Evolutionary conservation across 2,329 filamentous ascomycete species (phyloP).

Genomic region (Pseudocercospora cruenta): DNA sequence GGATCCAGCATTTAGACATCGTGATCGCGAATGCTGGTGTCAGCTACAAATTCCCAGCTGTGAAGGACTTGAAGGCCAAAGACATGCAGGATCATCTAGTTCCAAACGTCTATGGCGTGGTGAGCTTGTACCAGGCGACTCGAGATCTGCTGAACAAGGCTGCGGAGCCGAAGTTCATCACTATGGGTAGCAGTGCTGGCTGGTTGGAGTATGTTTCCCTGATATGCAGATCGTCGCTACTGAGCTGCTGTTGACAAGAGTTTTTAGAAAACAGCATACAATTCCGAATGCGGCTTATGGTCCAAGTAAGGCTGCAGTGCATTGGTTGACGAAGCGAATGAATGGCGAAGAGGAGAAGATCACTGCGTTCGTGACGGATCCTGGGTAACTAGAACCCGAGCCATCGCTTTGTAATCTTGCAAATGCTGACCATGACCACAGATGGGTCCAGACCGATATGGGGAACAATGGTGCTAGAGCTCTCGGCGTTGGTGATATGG

Average conservation of each 20-base stretch:
- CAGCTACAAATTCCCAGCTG: conserved; percentile 19
- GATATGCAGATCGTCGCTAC: not conserved
- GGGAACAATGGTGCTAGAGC: conserved; percentile 43
- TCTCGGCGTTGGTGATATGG: conserved; percentile 37
- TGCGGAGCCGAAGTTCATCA: conserved; percentile 43
- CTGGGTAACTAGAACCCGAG: conserved; percentile 22
- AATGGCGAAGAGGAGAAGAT: conserved; percentile 41
- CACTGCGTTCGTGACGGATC: conserved; percentile 34
- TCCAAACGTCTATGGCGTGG: conserved; percentile 42
- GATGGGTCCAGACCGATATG: conserved; percentile 50
- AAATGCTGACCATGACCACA: not conserved
- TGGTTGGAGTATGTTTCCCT: conserved; percentile 6
- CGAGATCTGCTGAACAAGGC: conserved; percentile 42
- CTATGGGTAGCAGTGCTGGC: conserved; percentile 35
- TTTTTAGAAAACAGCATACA: not conserved
- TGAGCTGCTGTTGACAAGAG: not conserved
- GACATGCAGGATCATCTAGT: conserved; percentile 38
- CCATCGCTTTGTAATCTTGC: not conserved
- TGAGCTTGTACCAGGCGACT: conserved; percentile 52
- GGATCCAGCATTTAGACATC: conserved; percentile 33
- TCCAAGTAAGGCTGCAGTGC: conserved; percentile 47
- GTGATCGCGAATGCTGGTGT: conserved; percentile 31
- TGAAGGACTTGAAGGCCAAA: conserved; percentile 31
- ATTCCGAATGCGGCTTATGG: conserved; percentile 49
- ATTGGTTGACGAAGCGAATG: conserved; percentile 44